These are phyloP conservation scores for Fusarium subtropicale DNA, from an alignment of 2,329 filamentous ascomycete genomes.

Conservation along the genomic window DNA sequence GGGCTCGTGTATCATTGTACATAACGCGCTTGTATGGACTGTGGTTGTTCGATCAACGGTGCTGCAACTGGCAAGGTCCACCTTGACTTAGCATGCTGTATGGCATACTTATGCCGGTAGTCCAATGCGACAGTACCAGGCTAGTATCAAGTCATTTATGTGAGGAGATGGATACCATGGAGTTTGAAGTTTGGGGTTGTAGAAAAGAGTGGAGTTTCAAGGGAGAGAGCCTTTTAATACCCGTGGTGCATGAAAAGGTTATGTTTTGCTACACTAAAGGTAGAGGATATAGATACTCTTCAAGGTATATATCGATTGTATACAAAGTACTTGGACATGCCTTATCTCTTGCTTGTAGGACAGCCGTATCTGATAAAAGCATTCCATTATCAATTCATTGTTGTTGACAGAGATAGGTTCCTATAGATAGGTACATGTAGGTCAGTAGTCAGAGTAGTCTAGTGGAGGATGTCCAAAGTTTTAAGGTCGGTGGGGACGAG, in stretches of 20 bases:
- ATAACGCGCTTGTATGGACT: not conserved
- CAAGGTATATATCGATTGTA: not conserved
- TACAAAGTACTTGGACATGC: not conserved
- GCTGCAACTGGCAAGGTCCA: not conserved
- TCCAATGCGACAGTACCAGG: slow-evolving; percentile 17
- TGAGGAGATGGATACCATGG: not conserved
- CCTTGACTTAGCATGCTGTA: not conserved
- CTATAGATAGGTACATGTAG: not conserved
- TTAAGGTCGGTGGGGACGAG: slow-evolving; percentile 20
- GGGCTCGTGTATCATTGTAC: not conserved
- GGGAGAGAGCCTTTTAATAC: not conserved
- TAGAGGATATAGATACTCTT: not conserved
- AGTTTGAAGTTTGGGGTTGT: slow-evolving; percentile 18
- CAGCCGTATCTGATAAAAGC: not conserved
- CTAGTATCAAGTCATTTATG: not conserved
- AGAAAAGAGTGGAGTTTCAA: slow-evolving; percentile 26
- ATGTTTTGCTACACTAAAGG: not conserved
- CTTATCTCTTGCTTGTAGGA: not conserved
- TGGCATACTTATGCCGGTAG: slow-evolving; percentile 22
- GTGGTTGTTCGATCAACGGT: not conserved
- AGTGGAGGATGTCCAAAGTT: slow-evolving; percentile 1
- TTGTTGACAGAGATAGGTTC: not conserved
- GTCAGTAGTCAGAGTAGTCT: not conserved
- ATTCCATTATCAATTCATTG: not conserved
- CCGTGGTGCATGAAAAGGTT: slow-evolving; percentile 15